These are phyloP conservation scores for Cryptococcus amylolentus DNA, from an alignment of 1,284 basidiomycete species.

Conservation along the genomic window DNA sequence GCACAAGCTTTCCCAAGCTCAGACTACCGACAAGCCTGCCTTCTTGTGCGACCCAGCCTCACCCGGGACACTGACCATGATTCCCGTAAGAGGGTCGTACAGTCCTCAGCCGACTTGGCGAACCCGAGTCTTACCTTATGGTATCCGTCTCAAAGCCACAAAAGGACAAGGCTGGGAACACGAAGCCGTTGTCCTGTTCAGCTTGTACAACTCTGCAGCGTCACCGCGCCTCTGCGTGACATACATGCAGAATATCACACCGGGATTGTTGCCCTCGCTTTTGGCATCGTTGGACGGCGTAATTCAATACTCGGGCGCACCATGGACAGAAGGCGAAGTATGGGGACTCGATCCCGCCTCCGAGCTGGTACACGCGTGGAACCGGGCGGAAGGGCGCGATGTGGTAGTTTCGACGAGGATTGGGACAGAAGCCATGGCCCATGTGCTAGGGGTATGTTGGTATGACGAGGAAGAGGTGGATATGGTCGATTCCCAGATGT, in stretches of 20 bases:
- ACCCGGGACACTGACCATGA: background rate
- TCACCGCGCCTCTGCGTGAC: conserved; percentile 15
- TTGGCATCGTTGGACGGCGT: conserved; percentile 17
- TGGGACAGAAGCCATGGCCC: background rate
- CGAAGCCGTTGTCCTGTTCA: conserved; percentile 22
- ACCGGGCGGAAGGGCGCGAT: conserved; percentile 6
- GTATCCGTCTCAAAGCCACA: background rate
- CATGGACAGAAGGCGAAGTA: conserved; percentile 16
- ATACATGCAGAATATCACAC: conserved; percentile 12
- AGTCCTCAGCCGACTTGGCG: background rate
- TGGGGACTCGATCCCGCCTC: conserved; percentile 5
- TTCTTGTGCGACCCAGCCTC: conserved; percentile 3
- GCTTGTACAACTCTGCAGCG: conserved; percentile 7
- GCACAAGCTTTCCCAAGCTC: background rate
- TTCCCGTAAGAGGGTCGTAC: background rate
- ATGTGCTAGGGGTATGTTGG: conserved; percentile 23
- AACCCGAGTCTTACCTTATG: background rate
- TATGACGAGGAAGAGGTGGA: conserved; percentile 17
- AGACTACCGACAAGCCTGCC: background rate
- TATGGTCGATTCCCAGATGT: conserved; percentile 21
- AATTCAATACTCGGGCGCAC: conserved; percentile 1
- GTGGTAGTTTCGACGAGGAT: background rate
- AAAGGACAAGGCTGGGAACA: background rate
- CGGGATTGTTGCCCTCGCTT: conserved; percentile 11
- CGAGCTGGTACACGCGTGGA: conserved; percentile 9